Evolutionary conservation across 108 stramenopile species (phyloP), one percentile per base, ranked within the genome.

Genomic region (Cylindrotheca closterium): DNA sequence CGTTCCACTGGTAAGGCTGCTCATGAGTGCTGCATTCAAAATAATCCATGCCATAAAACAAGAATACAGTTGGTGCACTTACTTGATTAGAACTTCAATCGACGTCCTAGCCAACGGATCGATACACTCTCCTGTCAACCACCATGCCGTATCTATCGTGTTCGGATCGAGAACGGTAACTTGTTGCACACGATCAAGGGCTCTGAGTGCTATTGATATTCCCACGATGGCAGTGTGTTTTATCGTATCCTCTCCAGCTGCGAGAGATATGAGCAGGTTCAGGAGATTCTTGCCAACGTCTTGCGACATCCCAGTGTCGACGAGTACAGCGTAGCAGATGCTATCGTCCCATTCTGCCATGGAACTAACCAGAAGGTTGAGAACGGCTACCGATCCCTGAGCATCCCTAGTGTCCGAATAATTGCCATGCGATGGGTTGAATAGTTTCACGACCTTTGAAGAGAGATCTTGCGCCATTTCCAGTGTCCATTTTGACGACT

Each of bases 271-370:
- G 7, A 61, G 27, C 21, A 61, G 1, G 2, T 61, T 25, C 25
- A 61, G 27, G 8, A 61, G 51, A 53, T 31, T 65, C 51, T 10
- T 31, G 3, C 4, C 17, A 52, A 1, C 28, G 17, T 42, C 24
- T 45, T 26, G 23, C 17, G 21, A 29, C 31, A 2, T 45, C 4
- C 17, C n/a, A 22, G 49, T 51, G 51, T 73, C 51, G 4, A 73
- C 32, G 7, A 73, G 10, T 2, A 58, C 58, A 3, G 58, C 58
- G 58, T 73, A 73, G n/a, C 65, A 17, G 7, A 73, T 51, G 25
- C 65, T 30, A 24, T 73, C 71, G 4, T 25, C 22, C 71, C 71
- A 73, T 10, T 65, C 50, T 24, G 59, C 71, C 49, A 73, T 45
- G 15, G 56, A 33, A 4, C 19, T 25, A 3, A 34, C 51, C 49